Percentiles rank a stretch among this genome's conserved stretches.
Conservation (phyloP, 2,329 filamentous ascomycete species). For the Xenoacremonium recifei region DNA sequence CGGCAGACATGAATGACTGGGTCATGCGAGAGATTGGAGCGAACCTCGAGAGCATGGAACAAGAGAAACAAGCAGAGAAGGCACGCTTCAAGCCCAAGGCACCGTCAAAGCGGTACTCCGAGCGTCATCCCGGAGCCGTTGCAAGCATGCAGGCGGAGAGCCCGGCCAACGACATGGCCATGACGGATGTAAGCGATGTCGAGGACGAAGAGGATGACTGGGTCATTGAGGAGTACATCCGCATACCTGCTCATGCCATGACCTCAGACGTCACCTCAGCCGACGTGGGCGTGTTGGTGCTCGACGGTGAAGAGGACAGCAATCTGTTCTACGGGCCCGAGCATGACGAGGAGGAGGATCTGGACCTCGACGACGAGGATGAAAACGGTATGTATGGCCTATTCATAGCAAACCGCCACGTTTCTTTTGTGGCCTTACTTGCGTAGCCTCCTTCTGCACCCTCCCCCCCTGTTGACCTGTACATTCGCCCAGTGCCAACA, state of each 20-base stretch:
- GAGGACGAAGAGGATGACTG: slow-evolving; percentile 56
- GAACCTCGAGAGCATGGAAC: slow-evolving; percentile 48
- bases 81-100: slow-evolving; percentile 56
- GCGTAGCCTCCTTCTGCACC: too few relatives aligned
- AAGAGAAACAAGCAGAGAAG: slow-evolving; percentile 33
- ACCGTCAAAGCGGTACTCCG: slow-evolving; percentile 52
- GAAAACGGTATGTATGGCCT: slow-evolving; percentile 59
- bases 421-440: neutral
- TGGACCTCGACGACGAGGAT: slow-evolving; percentile 59
- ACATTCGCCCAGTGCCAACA: too few relatives aligned
- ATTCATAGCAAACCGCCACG: neutral
- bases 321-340: slow-evolving; percentile 60
- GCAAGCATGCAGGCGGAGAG: slow-evolving; percentile 9
- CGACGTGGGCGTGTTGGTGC: slow-evolving; percentile 55
- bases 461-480: too few relatives aligned
- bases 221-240: slow-evolving; percentile 63
- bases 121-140: slow-evolving; percentile 49
- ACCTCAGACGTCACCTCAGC: slow-evolving; percentile 45
- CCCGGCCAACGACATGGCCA: slow-evolving; percentile 32
- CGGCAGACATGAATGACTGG: slow-evolving; percentile 57
- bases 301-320: slow-evolving; percentile 57
- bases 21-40: slow-evolving; percentile 57
- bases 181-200: slow-evolving; percentile 40
- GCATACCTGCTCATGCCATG: slow-evolving; percentile 53
- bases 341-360: slow-evolving; percentile 61